Conservation (phyloP, 208 protist genomes). For the Leishmania braziliensis region DNA sequence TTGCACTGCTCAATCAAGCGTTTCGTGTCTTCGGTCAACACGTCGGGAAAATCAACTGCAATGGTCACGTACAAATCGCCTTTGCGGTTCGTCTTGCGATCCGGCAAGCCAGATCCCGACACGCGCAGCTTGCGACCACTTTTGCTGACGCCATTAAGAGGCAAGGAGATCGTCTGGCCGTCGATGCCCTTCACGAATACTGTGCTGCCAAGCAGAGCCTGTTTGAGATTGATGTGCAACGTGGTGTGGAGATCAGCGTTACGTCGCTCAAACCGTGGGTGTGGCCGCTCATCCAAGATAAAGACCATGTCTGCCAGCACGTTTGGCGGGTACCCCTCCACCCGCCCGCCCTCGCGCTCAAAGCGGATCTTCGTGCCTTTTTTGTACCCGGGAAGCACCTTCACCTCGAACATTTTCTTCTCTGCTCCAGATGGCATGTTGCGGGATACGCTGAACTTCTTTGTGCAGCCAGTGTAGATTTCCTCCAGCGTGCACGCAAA, state of each 20-base stretch:
- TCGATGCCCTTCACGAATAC: conserved; percentile 72
- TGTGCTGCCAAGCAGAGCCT: conserved; percentile 82
- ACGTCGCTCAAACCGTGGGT: conserved; percentile 89
- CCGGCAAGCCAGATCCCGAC: conserved; percentile 68
- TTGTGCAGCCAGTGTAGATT: conserved; percentile 96
- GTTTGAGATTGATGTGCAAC: conserved; percentile 82
- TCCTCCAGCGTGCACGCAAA: conserved; percentile 96
- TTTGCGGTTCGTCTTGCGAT: conserved; percentile 68
- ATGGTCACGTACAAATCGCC: conserved; percentile 84
- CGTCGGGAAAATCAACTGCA: conserved; percentile 78
- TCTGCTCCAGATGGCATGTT: conserved; percentile 73
- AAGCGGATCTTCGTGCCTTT: conserved; percentile 97
- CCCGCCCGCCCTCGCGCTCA: conserved; percentile 78
- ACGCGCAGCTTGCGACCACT: conserved; percentile 78
- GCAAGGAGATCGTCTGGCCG: conserved; percentile 47
- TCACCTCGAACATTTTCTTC: conserved; percentile 92
- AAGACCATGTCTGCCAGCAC: conserved; percentile 96
- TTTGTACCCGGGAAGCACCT: conserved; percentile 96
- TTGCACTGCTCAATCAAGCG: conserved; percentile 79
- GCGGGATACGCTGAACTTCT: conserved; percentile 93
- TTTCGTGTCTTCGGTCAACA: conserved; percentile 74
- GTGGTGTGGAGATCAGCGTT: conserved; percentile 86
- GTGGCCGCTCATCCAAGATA: conserved; percentile 94
- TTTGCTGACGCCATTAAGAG: conserved; percentile 76
- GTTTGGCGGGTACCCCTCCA: conserved; percentile 87